Base-by-base conservation (phyloP, 2,329 filamentous ascomycete genomes). In the Colletotrichum karsti region DNA sequence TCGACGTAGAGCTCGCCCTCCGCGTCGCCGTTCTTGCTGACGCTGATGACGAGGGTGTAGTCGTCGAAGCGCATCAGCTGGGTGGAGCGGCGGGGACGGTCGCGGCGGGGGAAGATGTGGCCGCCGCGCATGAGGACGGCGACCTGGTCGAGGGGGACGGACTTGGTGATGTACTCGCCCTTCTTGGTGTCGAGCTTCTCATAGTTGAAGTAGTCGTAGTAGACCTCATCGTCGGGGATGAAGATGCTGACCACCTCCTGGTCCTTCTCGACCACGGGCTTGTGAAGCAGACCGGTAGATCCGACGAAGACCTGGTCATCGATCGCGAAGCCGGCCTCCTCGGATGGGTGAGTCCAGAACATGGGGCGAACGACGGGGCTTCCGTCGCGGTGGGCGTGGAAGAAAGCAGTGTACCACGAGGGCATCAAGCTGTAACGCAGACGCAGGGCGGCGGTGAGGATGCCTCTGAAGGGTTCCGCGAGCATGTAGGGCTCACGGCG, bases 401-500 rank as follows among this genome's bases (percentile, higher is more conserved):
- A 94, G 85, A 99, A 99, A 8, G 95, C 94, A 2, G 95, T 98
- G 80, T 99, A 99, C 95, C 95, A 98, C 1, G 93, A 90, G 28
- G 96, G 96, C 42, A 99, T 87, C 37, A 99, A 87, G 70, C 92
- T 90, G 80, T 99, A 99, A 56, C 96, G 90, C 44, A 99, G 87
- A 35, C 95, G 92, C 44, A 99, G 85, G 2, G 96, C 95, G 69
- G 95, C 90, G 0, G 94, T 93, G 75, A 97, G 93, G 77, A 98
- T 97, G 58, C 88, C 87, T 4, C 90, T 93, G 81, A 97, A 94
- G 1, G 95, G 94, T 69, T 96, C 92, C 10, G 93, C 92, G 10
- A 91, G 86, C 65, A 98, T 85, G 77, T 98, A 99, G 3, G 96
- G 96, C 82, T 99, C 96, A 58, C 96, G 92, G 26, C 96, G 92